Evolutionary conservation across 345 rosid genomes (phyloP).

Genomic region (Jatropha curcas): DNA sequence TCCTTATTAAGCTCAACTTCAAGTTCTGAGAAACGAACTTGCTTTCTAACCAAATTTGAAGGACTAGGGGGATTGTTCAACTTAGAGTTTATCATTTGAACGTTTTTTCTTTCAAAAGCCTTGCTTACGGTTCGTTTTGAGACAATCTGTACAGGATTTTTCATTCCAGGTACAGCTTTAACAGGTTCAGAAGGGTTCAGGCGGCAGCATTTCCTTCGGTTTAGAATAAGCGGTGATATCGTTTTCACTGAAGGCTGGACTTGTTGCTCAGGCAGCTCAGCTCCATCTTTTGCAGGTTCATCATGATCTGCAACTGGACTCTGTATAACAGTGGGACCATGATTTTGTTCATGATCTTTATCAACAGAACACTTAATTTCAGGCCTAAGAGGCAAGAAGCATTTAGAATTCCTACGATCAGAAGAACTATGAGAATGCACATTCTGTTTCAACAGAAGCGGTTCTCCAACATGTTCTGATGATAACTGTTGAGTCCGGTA

Average conservation of each 20-base stretch:
- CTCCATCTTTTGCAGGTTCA: constrained; percentile 26
- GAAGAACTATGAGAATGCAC: constrained; percentile 11
- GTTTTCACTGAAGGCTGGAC: constrained; percentile 26
- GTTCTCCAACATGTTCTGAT: constrained; percentile 13
- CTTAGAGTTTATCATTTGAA: constrained; percentile 22
- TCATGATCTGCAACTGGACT: constrained; percentile 19
- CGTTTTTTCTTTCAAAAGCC: constrained; percentile 18
- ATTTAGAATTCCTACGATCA: constrained; percentile 18
- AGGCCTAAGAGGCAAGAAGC: constrained; percentile 11
- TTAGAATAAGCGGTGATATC: constrained; percentile 33
- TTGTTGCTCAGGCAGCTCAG: constrained; percentile 24
- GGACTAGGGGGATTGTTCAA: not conserved
- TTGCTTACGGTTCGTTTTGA: constrained; percentile 28
- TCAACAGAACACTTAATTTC: constrained; percentile 16
- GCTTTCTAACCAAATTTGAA: constrained; percentile 34
- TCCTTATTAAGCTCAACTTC: constrained; percentile 27
- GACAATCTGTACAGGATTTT: constrained; percentile 17
- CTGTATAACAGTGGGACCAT: not conserved
- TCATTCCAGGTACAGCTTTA: constrained; percentile 14
- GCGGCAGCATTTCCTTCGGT: constrained; percentile 24
- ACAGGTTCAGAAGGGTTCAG: constrained; percentile 34
- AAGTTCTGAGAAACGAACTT: constrained; percentile 43
- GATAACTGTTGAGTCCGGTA: constrained; percentile 16
- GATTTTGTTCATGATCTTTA: constrained; percentile 22
- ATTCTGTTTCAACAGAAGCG: constrained; percentile 15